Evolutionary conservation across 768 basidiomycete species (phyloP), one percentile per base, ranked within the genome.

Genomic region (Erythrobasidium yunnanense): DNA sequence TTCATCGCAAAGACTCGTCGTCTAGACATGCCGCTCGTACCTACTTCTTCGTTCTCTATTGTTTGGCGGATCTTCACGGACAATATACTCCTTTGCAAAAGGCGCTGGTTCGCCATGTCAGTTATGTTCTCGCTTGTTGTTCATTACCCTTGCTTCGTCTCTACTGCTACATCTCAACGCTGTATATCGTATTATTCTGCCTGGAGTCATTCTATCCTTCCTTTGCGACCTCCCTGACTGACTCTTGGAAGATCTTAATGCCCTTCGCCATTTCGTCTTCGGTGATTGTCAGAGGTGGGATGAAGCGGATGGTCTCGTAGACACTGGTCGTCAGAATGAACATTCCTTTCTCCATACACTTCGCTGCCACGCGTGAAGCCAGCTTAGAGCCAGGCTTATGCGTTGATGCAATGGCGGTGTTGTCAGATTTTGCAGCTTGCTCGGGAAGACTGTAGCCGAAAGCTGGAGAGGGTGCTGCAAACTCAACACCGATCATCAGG

Each of bases 271-370:
- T 77, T 74, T 96, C 89, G 74, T 80, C 82, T 75, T 83, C 76
- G 23, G 81, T 82, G 68, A 93, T 82, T 74, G 89, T 92, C 71
- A 96, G 76, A 17, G 93, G 83, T 2, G 93, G 93, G 72, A 97
- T 96, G 80, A 97, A 95, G 45, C 73, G 50, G 47, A 71, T 66
- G 3, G 70, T 86, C 75, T 92, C 87, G 75, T 87, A 92, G 25
- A 88, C 81, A 55, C 87, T 88, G 25, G 92, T 95, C 13, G 92
- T 93, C 66, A 96, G 79, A 42, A 93, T 82, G 53, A 95, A 75
- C 79, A 96, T 77, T 22, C 88, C 90, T 74, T 87, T 85, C 74
- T 90, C 87, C 68, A 89, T 79, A 76, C 91, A 95, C 72, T 79
- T 81, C 72, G 77, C 77, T 46, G 81, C 80, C 1, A 78, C 79